Evolutionary conservation across 108 stramenopile species (phyloP), one percentile per base, ranked within the genome.

Genomic region (Pseudonitzschia pungens): DNA sequence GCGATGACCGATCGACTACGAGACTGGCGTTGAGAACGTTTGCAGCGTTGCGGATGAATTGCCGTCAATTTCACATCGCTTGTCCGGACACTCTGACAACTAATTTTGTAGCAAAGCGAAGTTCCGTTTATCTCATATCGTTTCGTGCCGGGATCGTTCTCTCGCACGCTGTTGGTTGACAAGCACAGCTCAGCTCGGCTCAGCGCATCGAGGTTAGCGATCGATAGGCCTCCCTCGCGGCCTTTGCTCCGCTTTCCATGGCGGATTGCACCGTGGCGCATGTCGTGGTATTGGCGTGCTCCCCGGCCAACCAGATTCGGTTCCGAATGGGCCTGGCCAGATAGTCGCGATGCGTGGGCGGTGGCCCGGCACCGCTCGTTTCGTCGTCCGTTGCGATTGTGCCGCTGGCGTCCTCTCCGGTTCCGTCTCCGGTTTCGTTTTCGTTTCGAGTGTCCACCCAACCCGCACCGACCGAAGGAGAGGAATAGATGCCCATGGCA

Each of bases 211-310:
- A 36, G 5, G 1, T 48, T 12, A 70, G 20, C n/a, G 73, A 50
- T 42, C 43, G 12, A 18, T 42, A 62, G 53, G 80, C 70, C 26
- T 76, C 56, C 14, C 74, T 53, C 16, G 83, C 83, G 20, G 79
- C 79, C 40, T 52, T 21, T 28, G 70, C 41, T 14, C 83, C 83
- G 69, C 76, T 77, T 40, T 84, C 78, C 69, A 84, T 71, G 2
- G 80, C 83, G 10, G 83, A 69, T 69, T 84, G 79, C 27, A 81
- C 79, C 0, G 83, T 77, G 26, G 77, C 77, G 57, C 71, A 56
- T 8, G 79, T 71, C 36, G 68, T 55, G 16, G 42, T 45, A 64
- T 80, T 75, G 10, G 80, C 80, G 50, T 77, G 72, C 33, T 84
- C 79, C 14, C 83, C 79, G 16, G 83, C 79, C 73, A 84, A 84